A percentile compares a stretch with the other conserved stretches of the same genome.
Conservation (phyloP, 73 alveolate species). For the Tetrahymena elliotti region DNA sequence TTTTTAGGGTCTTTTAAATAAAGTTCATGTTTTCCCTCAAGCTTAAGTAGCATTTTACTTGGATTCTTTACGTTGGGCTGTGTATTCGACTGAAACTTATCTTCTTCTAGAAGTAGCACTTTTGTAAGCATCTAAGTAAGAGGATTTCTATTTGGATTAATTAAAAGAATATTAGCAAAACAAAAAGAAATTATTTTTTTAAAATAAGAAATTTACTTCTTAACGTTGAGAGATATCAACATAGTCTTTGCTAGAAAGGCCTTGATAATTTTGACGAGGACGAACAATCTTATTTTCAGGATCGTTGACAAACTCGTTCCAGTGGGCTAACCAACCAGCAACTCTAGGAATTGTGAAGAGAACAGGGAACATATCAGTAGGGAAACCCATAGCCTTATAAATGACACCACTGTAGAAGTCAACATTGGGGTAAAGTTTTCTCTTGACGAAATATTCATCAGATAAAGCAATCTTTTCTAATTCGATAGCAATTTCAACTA, state of each 20-base stretch:
- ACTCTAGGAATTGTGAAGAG: conserved; percentile 81
- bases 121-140: background rate
- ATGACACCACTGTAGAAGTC: conserved; percentile 88
- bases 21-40: background rate
- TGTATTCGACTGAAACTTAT: background rate
- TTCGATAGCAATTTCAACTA: conserved; percentile 82
- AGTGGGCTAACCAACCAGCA: conserved; percentile 89
- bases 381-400: conserved; percentile 87
- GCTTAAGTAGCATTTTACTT: background rate
- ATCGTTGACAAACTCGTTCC: conserved; percentile 78
- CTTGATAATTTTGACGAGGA: conserved; percentile 80
- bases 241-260: conserved; percentile 58
- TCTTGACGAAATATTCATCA: conserved; percentile 70
- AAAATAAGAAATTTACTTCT: background rate
- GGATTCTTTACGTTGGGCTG: background rate
- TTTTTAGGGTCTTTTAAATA: background rate
- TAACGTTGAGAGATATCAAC: conserved; percentile 54
- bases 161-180: background rate
- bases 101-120: background rate
- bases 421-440: conserved; percentile 83
- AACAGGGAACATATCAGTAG: conserved; percentile 84
- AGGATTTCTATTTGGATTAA: background rate
- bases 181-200: too few species aligned
- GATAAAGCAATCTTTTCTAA: conserved; percentile 76
- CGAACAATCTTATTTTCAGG: conserved; percentile 82